Percentiles rank a stretch among this genome's conserved stretches.
Conservation (phyloP, 2,329 filamentous ascomycete genomes). For the Aspergillus ruber region DNA sequence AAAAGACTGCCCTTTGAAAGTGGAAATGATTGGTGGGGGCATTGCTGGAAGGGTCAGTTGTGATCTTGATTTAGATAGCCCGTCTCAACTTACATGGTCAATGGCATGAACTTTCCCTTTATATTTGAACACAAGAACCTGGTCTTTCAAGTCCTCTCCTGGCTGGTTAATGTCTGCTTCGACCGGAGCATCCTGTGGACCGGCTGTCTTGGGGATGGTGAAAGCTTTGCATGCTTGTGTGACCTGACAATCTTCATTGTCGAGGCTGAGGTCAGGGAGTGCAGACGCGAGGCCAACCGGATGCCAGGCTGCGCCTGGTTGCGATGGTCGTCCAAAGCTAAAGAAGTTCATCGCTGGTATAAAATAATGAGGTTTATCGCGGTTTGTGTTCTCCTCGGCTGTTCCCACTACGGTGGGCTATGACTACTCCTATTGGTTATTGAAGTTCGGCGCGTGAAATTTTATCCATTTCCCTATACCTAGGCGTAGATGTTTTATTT, state of each 20-base stretch:
- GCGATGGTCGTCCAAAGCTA: conserved; percentile 12
- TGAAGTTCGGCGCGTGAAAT: neutral
- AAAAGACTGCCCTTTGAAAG: conserved; percentile 58
- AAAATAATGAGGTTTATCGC: neutral
- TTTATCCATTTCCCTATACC: neutral
- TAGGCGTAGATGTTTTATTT: no score
- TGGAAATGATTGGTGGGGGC: conserved; percentile 62
- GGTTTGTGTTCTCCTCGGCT: neutral
- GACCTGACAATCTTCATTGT: conserved; percentile 32
- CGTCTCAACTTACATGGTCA: conserved; percentile 46
- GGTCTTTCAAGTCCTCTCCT: conserved; percentile 44
- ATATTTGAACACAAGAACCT: conserved; percentile 61
- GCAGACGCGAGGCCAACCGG: conserved; percentile 50
- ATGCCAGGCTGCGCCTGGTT: conserved; percentile 43
- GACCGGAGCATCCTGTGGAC: conserved; percentile 17
- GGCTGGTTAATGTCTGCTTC: conserved; percentile 28
- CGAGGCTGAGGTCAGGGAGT: conserved; percentile 48
- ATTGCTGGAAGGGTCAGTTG: conserved; percentile 43
- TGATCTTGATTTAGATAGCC: no score
- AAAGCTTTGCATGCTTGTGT: conserved; percentile 57
- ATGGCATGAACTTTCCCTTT: conserved; percentile 60
- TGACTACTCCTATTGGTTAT: neutral
- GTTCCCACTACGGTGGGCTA: neutral
- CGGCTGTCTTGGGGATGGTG: conserved; percentile 39
- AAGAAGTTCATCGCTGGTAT: conserved; percentile 18